phyloP scores from a whole-genome alignment of 176 grass and related monocot species.

The Aegilops bicornis region DNA sequence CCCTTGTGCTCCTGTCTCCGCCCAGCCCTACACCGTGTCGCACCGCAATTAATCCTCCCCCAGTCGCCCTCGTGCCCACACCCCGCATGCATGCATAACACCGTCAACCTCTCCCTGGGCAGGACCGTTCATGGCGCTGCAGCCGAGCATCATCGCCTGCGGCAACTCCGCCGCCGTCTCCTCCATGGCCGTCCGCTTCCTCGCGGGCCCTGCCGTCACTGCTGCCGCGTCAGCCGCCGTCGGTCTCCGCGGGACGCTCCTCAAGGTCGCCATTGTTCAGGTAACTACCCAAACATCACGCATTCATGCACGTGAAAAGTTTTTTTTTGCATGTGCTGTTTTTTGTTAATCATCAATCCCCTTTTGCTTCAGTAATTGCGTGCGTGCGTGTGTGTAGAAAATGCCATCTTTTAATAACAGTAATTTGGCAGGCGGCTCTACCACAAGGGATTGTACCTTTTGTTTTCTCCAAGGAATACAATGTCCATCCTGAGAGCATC shows the following conservation, averaged over 20 bases:
- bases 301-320: no score
- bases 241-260: constrained; percentile 57
- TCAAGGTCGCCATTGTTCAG: constrained; percentile 88
- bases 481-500: constrained; percentile 79
- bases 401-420: background rate
- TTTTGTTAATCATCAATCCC: no score
- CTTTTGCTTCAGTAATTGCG: no score
- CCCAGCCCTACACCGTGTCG: constrained; percentile 39
- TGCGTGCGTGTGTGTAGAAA: background rate
- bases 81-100: background rate
- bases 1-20: constrained; percentile 43
- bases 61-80: background rate
- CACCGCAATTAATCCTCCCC: constrained; percentile 21
- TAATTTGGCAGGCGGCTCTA: constrained; percentile 68
- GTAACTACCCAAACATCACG: constrained; percentile 22
- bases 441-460: constrained; percentile 98
- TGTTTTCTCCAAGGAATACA: constrained; percentile 97
- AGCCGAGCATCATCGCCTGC: constrained; percentile 81
- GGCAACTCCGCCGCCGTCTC: constrained; percentile 52
- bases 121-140: constrained; percentile 98
- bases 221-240: constrained; percentile 66
- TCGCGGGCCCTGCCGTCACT: constrained; percentile 70
- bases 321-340: no score
- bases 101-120: background rate
- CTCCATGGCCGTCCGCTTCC: constrained; percentile 80